These are phyloP conservation scores for Lachancea dasiensis DNA, from an alignment of 805 yeast species.

Conservation along the genomic window DNA sequence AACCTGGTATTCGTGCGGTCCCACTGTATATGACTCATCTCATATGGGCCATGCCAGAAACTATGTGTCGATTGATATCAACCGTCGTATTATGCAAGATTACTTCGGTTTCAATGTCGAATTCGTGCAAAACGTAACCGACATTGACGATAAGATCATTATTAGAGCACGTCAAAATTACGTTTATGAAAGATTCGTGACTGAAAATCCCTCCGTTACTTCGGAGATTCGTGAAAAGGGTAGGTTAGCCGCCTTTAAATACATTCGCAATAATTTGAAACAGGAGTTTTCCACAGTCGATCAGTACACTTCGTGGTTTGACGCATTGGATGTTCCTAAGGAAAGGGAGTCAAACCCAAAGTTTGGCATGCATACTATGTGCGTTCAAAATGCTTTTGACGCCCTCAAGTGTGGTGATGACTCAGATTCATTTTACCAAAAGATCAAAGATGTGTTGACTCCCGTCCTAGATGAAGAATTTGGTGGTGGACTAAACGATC, in stretches of 20 bases:
- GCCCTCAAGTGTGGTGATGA: conserved; percentile 14
- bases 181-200: conserved; percentile 58
- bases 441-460: conserved; percentile 70
- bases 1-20: conserved; percentile 97
- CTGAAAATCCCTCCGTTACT: conserved; percentile 25
- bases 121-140: conserved; percentile 97
- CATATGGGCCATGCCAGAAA: conserved; percentile 99
- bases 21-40: conserved; percentile 91
- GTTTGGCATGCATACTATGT: conserved; percentile 73
- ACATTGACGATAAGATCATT: conserved; percentile 95
- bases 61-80: conserved; percentile 90
- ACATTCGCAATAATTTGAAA: conserved; percentile 51
- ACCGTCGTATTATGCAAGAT: conserved; percentile 81
- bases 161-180: conserved; percentile 88
- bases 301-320: conserved; percentile 49
- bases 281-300: conserved; percentile 31
- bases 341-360: conserved; percentile 65
- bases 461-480: conserved; percentile 62
- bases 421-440: conserved; percentile 34
- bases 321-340: conserved; percentile 42
- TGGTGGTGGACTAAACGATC: conserved; percentile 79
- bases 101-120: conserved; percentile 85
- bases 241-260: conserved; percentile 40
- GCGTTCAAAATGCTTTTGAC: conserved; percentile 50
- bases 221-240: conserved; percentile 35